Evolutionary conservation across 164 flowering plant genomes (phyloP).

Genomic region (Aristolochia californica): DNA sequence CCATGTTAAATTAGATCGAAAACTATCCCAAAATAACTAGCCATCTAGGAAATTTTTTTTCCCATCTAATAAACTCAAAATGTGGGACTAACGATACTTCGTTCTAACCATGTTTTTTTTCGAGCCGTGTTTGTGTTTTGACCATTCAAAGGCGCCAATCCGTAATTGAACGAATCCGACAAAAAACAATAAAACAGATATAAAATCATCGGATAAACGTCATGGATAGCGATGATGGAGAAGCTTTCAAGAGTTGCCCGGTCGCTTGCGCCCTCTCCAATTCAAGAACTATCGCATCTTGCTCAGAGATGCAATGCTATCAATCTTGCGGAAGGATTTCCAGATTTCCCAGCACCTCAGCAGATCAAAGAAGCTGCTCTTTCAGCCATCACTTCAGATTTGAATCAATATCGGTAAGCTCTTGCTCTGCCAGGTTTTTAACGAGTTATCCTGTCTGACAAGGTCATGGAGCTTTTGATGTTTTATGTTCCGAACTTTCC

Average conservation of each 20-base stretch:
- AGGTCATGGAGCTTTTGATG: background rate
- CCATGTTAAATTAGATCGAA: too few relatives aligned
- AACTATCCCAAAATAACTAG: too few relatives aligned
- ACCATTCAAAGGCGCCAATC: too few relatives aligned
- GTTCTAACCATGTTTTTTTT: too few relatives aligned
- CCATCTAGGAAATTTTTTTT: too few relatives aligned
- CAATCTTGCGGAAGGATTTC: constrained; percentile 87
- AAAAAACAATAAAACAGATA: too few relatives aligned
- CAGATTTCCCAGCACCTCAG: constrained; percentile 68
- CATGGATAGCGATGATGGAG: constrained; percentile 13
- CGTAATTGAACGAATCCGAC: too few relatives aligned
- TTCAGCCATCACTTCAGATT: constrained; percentile 65
- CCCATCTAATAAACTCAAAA: too few relatives aligned
- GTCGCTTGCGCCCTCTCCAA: constrained; percentile 48
- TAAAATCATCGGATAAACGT: too few relatives aligned
- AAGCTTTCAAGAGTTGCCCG: constrained; percentile 52
- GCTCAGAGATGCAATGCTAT: constrained; percentile 66
- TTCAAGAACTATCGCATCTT: constrained; percentile 63
- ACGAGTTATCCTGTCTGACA: background rate
- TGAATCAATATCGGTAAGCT: constrained; percentile 71
- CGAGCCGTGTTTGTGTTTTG: too few relatives aligned
- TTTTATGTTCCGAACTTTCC: too few relatives aligned
- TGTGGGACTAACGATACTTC: too few relatives aligned
- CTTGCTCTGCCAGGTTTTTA: background rate
- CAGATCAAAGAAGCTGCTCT: constrained; percentile 56